These are phyloP conservation scores for Elsinoe batatas DNA, from an alignment of 2,329 filamentous ascomycete species.

Conservation along the genomic window DNA sequence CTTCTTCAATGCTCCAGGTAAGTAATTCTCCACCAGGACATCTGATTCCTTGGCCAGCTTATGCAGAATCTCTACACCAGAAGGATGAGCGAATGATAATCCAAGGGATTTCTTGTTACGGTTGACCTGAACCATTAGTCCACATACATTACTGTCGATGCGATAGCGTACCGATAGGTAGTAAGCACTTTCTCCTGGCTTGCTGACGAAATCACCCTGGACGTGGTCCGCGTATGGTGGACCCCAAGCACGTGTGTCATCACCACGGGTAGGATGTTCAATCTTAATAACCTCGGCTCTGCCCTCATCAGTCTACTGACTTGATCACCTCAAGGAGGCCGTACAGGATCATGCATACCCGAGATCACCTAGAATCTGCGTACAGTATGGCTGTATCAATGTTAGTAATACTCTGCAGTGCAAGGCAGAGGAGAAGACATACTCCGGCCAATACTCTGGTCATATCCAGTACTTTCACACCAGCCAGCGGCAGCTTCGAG, in stretches of 20 bases:
- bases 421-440: slow-evolving; percentile 18
- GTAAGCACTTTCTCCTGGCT: slow-evolving; percentile 87
- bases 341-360: slow-evolving; percentile 54
- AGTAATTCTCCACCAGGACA: slow-evolving; percentile 92
- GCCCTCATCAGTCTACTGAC: slow-evolving; percentile 10
- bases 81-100: slow-evolving; percentile 77
- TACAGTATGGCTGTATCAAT: slow-evolving; percentile 74
- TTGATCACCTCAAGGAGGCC: slow-evolving; percentile 24
- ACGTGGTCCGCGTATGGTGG: slow-evolving; percentile 82
- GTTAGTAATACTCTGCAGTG: slow-evolving; percentile 15
- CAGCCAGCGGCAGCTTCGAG: slow-evolving; percentile 61
- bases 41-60: slow-evolving; percentile 76
- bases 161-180: slow-evolving; percentile 64
- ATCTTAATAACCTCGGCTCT: slow-evolving; percentile 96
- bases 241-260: slow-evolving; percentile 94
- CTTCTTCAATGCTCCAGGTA: slow-evolving; percentile 80
- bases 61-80: slow-evolving; percentile 79
- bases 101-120: slow-evolving; percentile 94
- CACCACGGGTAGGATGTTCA: slow-evolving; percentile 81
- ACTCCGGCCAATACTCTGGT: slow-evolving; percentile 91
- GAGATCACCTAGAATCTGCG: slow-evolving; percentile 89
- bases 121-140: slow-evolving; percentile 55
- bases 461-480: slow-evolving; percentile 89
- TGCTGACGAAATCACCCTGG: slow-evolving; percentile 43
- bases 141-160: not conserved